Base-by-base conservation (phyloP, 192 early-diverging fungal species). In the Linnemannia zychae region DNA sequence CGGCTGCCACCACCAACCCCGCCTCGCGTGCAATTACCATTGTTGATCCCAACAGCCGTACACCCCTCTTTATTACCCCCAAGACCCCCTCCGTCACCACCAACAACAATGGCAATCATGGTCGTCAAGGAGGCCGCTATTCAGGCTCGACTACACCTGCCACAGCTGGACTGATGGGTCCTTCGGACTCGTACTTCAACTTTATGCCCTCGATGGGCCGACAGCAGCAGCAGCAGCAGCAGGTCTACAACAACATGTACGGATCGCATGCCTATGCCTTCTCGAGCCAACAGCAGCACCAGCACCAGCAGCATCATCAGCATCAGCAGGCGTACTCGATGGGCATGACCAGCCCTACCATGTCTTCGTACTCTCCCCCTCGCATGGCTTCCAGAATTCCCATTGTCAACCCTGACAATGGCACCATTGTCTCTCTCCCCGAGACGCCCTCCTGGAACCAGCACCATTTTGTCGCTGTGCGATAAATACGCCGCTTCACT, bases 11-110 rank as follows among this genome's bases (percentile, higher is more conserved):
- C 46, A 28, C 74, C 31, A 68, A 57, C 75, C 28, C 68, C 33
- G 24, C 86, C 70, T 84, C 82, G 69, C 82, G 88, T 47, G 89
- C 89, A 44, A 90, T 91, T 65, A 87, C 88, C 28, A 91, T 91
- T 36, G 88, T 91, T 20, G 87, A 91, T 60, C 90, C 90, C 24
- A 75, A 49, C 24, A 91, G 89, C 48, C 89, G 87, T 70, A 85
- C 86, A 4, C 90, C 89, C 60, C 74, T 91, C 57, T 89, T 82
- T 44, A 81, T 91, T 24, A 75, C 84, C 31, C 53, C 84, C 38
- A 65, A 77, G 11, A 44, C 73, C 7, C 37, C 67, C 34, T 31
- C 48, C 37, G 63, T 73, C 75, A 76, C 67, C 36, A 11, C 69
- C 60, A 47, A 28, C 22, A 74, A 50, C 31, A 67, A 40, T 37